Evolutionary conservation across 2,329 filamentous ascomycete species (phyloP), one percentile per base, ranked within the genome.

Genomic region (Cercospora sesami): DNA sequence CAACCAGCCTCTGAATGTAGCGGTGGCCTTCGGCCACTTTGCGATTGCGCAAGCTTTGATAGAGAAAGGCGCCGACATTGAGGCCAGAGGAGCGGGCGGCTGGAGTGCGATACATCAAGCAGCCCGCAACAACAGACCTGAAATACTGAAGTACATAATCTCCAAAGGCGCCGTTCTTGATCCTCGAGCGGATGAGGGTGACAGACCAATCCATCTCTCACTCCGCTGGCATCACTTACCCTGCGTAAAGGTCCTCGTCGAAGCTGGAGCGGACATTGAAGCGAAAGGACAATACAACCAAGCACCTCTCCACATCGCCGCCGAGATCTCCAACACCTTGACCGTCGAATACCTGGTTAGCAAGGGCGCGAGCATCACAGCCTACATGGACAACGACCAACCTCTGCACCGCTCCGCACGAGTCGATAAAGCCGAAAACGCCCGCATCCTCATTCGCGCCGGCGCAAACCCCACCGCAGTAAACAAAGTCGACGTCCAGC

Each of bases 341-440:
- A 53, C 48, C 14, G 21, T 53, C 18, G 48, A 53, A 53, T 53
- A 53, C 12, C 48, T 53, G 4, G 21, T 26, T 12, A 26, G 21
- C 48, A 53, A 53, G 12, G 48, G 48, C 10, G 48, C 48, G 12
- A 53, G 48, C 21, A 12, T 53, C 18, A 53, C 48, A 53, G 5
- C 21, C 12, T 28, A 53, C 16, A 53, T 53, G 48, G 48, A 53
- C 12, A 53, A 53, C 23, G 48, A 53, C 14, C 48, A 53, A 28
- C 48, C 48, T 53, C 21, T 53, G 4, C 48, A 53, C 9, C 48
- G 48, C 48, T 53, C 48, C 23, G 48, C 48, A 53, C 48, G 48
- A 53, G 48, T 53, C 48, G 48, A 53, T 23, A 53, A 53, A 53
- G 48, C 48, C 48, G 48, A 53, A 53, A 53, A 53, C 48, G 48